These are phyloP conservation scores for Pseudogymnoascus sp. DNA, from an alignment of 2,329 filamentous ascomycete species.

Conservation along the genomic window DNA sequence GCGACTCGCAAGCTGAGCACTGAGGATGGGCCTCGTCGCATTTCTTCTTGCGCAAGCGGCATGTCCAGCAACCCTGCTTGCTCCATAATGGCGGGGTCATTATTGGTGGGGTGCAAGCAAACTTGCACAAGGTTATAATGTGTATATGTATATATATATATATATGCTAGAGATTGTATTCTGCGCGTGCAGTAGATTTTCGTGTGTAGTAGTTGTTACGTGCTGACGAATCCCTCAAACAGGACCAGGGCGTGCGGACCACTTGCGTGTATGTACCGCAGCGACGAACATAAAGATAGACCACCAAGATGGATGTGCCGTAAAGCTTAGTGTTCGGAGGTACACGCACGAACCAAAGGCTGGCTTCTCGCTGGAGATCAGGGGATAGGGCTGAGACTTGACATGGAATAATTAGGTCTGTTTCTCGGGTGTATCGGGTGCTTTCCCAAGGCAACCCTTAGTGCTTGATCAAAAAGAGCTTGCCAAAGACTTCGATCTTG, in stretches of 20 bases:
- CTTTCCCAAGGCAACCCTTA: no score
- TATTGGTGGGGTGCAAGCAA: neutral
- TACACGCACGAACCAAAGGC: neutral
- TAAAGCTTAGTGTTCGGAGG: neutral
- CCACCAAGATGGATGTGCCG: neutral
- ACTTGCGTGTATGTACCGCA: neutral
- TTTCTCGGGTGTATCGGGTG: no score
- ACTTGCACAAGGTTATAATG: neutral
- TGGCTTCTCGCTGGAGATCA: no score
- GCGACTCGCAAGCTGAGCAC: slow-evolving; percentile 52
- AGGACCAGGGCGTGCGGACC: neutral
- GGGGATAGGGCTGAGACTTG: no score
- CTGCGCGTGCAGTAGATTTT: neutral
- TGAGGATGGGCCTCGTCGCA: slow-evolving; percentile 54
- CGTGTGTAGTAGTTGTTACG: neutral
- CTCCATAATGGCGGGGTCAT: slow-evolving; percentile 21
- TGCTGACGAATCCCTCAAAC: neutral
- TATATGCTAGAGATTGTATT: neutral
- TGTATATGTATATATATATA: neutral
- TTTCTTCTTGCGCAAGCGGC: slow-evolving; percentile 57
- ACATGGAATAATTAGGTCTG: no score
- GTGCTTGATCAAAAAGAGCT: no score
- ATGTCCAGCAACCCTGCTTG: slow-evolving; percentile 52
- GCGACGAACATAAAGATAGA: neutral
- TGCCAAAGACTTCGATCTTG: no score